These are phyloP conservation scores for Mesostigma viride DNA, from an alignment of 139 green algal species.

Conservation along the genomic window DNA sequence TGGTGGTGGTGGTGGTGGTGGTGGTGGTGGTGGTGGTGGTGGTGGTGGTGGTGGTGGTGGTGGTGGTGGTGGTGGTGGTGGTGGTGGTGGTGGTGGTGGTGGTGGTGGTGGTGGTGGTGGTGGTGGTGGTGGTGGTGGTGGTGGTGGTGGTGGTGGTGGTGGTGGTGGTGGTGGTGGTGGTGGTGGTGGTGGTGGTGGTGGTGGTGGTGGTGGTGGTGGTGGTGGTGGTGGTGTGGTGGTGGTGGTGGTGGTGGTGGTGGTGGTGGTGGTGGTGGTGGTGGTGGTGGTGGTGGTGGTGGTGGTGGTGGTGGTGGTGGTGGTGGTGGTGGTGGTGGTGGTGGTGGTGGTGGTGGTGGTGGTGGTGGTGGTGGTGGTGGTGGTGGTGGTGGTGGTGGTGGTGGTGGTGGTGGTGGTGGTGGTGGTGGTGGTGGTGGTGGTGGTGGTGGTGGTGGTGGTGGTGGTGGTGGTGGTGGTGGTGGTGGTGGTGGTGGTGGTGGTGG, in stretches of 20 bases:
- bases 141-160: background rate
- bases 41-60: background rate
- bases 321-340: conserved; percentile 1
- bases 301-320: background rate
- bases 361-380: background rate
- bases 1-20: background rate
- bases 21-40: background rate
- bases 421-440: background rate
- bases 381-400: background rate
- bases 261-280: conserved; percentile 4
- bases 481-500: background rate
- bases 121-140: background rate
- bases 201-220: background rate
- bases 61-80: background rate
- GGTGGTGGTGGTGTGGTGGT: too few species aligned
- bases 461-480: background rate
- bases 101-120: background rate
- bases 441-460: background rate
- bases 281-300: background rate
- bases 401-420: background rate
- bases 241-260: conserved; percentile 5
- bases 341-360: conserved; percentile 1
- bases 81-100: background rate
- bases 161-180: background rate
- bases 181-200: background rate